Evolutionary conservation across 352 stramenopile genomes (phyloP).

Genomic region (Phytophthora sojae): DNA sequence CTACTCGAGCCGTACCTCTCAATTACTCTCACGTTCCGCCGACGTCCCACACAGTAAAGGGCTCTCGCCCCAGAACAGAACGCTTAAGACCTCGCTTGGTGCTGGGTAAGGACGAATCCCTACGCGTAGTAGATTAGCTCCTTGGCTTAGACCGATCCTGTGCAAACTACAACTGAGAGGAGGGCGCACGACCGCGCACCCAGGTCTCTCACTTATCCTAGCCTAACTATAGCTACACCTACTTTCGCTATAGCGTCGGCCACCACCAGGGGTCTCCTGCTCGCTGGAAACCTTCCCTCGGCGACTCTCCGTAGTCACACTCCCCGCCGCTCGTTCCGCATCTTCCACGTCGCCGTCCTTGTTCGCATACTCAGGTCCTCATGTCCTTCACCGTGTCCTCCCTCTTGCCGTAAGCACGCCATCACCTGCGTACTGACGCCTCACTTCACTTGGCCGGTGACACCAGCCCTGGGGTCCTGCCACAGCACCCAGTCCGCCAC

Average conservation of each 20-base stretch:
- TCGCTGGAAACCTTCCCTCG: not conserved
- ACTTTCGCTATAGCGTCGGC: not conserved
- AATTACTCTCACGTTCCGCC: not conserved
- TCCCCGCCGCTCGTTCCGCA: not conserved
- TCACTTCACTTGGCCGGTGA: not conserved
- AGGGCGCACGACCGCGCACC: not conserved
- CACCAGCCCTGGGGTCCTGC: not conserved
- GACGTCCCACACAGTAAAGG: not conserved
- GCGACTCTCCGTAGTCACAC: too few species aligned
- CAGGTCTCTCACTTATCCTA: not conserved
- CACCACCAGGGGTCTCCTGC: not conserved
- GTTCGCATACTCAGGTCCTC: not conserved
- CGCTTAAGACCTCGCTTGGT: not conserved
- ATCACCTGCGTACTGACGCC: not conserved
- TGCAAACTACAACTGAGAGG: too few species aligned
- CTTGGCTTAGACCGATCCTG: not conserved
- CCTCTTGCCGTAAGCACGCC: not conserved
- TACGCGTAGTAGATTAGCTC: too few species aligned
- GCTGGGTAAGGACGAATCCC: too few species aligned
- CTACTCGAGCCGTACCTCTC: not conserved
- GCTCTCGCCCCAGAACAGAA: not conserved
- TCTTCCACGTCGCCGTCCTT: not conserved
- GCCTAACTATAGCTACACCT: not conserved
- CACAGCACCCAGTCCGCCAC: not conserved
- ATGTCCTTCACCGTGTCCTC: not conserved